Evolutionary conservation across 768 basidiomycete species (phyloP), one percentile per base, ranked within the genome.

Genomic region (Pulveroboletus sp.): DNA sequence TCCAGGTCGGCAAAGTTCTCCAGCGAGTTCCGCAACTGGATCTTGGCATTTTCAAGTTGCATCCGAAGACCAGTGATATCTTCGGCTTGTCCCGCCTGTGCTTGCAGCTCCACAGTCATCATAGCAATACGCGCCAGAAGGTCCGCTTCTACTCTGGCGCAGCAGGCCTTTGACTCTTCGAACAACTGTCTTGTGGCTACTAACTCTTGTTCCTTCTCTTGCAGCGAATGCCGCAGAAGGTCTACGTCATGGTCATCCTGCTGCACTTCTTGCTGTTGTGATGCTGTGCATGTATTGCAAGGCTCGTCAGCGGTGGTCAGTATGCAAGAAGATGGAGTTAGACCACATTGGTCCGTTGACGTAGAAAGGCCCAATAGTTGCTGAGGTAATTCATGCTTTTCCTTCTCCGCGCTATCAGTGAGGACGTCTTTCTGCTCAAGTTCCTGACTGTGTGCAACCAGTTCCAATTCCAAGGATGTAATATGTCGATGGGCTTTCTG

Each of bases 201-300:
- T 28, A 79, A 52, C 17, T 72, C 63, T 39, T 59, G 61, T 36
- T 62, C 63, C 28, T 61, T 67, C 28, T 70, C 63, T 8, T 64
- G 58, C n/a, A 79, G 64, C 35, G 62, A 74, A 15, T 59, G 56
- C 43, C 70, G 71, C 21, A 80, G 49, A 18, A 68, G 59, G 40
- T 76, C 73, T 46, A 66, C 61, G 32, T 69, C 60, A 45, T 62
- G 43, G 21, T 27, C 39, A 41, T 51, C 24, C 18, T 49, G 49
- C 13, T 38, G 36, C 4, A 27, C 42, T 26, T 49, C 41, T 13
- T 39, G 53, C 18, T 28, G 50, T 11, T 14, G 31, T 39, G 36
- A 31, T 39, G 2, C 14, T 17, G 32, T 2, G 31, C 18, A 14
- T 10, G 40, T 35, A 27, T 14, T 27, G 5, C 39, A 42, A 17